phyloP scores from a whole-genome alignment of 1,284 basidiomycete species.

The Exsudoporus floridanus region DNA sequence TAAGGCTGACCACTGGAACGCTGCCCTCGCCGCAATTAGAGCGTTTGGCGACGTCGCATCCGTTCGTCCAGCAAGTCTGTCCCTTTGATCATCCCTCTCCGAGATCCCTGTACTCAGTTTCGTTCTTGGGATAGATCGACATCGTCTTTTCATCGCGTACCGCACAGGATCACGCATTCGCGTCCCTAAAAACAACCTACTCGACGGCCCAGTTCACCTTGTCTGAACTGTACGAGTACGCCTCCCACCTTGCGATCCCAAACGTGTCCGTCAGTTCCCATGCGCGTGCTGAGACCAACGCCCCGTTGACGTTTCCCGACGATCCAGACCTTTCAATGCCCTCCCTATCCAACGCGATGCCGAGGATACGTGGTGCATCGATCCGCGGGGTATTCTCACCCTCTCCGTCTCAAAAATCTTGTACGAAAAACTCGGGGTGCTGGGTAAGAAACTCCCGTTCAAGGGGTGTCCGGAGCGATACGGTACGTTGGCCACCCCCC shows the following conservation, averaged over 20 bases:
- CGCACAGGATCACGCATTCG: constrained; percentile 39
- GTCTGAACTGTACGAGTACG: constrained; percentile 41
- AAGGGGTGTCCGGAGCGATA: constrained; percentile 46
- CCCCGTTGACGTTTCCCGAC: neutral
- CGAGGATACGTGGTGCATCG: constrained; percentile 65
- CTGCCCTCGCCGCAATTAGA: constrained; percentile 33
- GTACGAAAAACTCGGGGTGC: constrained; percentile 57
- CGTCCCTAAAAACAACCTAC: constrained; percentile 43
- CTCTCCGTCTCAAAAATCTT: constrained; percentile 53
- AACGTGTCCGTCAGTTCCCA: constrained; percentile 15
- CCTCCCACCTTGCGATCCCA: constrained; percentile 10
- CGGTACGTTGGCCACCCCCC: constrained; percentile 39
- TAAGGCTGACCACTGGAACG: constrained; percentile 31
- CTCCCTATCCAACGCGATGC: constrained; percentile 37
- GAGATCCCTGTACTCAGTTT: constrained; percentile 4
- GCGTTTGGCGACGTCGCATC: constrained; percentile 42
- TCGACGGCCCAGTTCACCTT: constrained; percentile 42
- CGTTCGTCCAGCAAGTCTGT: constrained; percentile 53
- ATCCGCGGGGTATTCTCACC: constrained; percentile 54
- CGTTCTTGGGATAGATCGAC: constrained; percentile 46
- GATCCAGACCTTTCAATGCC: constrained; percentile 37
- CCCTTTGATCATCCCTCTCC: neutral
- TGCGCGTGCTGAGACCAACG: neutral
- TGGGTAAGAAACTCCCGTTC: constrained; percentile 51
- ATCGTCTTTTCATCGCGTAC: constrained; percentile 48